These are phyloP conservation scores for Theileria parva DNA, from an alignment of 169 alveolate genomes.

Conservation along the genomic window DNA sequence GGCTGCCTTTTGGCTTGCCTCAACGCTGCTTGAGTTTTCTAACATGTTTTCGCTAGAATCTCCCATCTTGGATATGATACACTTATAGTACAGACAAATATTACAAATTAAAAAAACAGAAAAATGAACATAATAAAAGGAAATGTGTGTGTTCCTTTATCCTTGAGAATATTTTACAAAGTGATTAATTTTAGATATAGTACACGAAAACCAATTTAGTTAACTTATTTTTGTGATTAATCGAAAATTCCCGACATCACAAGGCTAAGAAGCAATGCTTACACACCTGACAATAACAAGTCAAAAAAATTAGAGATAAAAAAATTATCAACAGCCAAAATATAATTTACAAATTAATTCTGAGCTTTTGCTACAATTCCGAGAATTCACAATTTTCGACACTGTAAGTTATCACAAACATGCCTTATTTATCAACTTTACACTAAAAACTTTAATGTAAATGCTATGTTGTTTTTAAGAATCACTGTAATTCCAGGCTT, in stretches of 20 bases:
- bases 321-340: not conserved
- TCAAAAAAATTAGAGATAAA: not conserved
- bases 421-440: not conserved
- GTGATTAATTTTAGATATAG: not conserved
- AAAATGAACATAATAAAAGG: not conserved
- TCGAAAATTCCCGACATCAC: constrained; percentile 27
- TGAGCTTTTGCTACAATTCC: not conserved
- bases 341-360: not conserved
- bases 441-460: too few relatives aligned
- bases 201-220: constrained; percentile 18
- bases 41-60: not conserved
- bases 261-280: not conserved
- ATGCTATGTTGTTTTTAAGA: too few relatives aligned
- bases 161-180: not conserved
- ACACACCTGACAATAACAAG: constrained; percentile 33
- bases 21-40: constrained; percentile 7
- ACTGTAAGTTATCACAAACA: not conserved
- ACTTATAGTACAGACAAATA: constrained; percentile 10
- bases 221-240: constrained; percentile 7
- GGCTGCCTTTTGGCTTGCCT: not conserved
- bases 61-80: not conserved
- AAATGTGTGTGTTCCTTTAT: not conserved
- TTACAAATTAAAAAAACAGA: not conserved
- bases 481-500: too few relatives aligned
- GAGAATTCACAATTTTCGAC: not conserved